These are phyloP conservation scores for Chimonanthus salicifolius DNA, from an alignment of 164 flowering plant species.

Conservation along the genomic window DNA sequence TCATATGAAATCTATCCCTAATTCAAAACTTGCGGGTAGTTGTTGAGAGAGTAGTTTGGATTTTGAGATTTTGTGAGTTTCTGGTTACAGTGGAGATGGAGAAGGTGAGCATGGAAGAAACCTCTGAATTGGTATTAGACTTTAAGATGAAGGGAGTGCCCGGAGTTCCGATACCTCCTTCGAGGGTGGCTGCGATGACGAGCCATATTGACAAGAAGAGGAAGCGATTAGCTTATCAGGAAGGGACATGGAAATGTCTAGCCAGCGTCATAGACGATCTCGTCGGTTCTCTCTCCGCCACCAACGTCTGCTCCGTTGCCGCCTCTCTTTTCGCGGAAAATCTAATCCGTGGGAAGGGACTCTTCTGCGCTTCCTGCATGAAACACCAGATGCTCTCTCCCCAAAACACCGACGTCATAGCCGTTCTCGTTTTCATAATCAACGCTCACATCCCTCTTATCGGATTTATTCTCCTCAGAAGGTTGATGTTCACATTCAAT, in stretches of 20 bases:
- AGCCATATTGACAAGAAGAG: not conserved
- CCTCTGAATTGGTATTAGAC: too few species aligned
- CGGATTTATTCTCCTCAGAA: not conserved
- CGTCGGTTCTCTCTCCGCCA: not conserved
- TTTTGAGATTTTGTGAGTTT: too few species aligned
- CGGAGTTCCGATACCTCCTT: not conserved
- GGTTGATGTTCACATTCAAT: not conserved
- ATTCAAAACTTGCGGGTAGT: too few species aligned
- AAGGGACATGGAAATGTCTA: not conserved
- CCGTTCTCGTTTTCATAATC: not conserved
- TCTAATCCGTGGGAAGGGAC: not conserved
- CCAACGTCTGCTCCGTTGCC: not conserved
- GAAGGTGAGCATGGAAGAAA: too few species aligned
- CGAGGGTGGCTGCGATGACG: not conserved
- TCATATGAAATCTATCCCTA: too few species aligned
- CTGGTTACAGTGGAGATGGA: too few species aligned
- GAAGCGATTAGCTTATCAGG: not conserved
- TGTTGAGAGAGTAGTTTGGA: too few species aligned
- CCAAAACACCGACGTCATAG: not conserved
- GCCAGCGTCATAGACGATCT: not conserved
- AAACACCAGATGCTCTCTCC: not conserved
- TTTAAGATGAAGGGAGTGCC: too few species aligned
- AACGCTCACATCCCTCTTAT: not conserved
- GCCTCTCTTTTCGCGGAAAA: not conserved
- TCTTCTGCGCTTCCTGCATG: not conserved